These are phyloP conservation scores for Thinopyrum elongatum DNA, from an alignment of 176 grass and related monocot genomes.

Conservation along the genomic window DNA sequence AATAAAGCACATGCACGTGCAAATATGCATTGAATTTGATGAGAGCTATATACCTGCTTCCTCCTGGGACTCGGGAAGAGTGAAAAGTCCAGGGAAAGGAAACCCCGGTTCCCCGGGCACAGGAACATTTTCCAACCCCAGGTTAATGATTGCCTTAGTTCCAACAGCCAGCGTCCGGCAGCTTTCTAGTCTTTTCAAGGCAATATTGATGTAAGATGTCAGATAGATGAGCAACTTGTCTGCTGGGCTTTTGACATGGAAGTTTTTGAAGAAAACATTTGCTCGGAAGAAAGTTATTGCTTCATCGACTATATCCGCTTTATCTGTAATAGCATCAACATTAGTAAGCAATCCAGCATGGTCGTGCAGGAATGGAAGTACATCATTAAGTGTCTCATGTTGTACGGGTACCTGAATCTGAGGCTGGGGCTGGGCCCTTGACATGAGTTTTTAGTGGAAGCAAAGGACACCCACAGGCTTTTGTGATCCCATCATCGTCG, in stretches of 20 bases:
- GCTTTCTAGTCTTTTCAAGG: conserved; percentile 93
- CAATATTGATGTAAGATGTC: conserved; percentile 97
- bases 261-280: conserved; percentile 99
- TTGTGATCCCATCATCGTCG: conserved; percentile 52
- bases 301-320: conserved; percentile 89
- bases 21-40: background rate
- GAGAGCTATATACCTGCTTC: conserved; percentile 67
- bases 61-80: conserved; percentile 62
- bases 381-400: conserved; percentile 7
- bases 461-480: conserved; percentile 90
- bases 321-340: conserved; percentile 54
- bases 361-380: background rate
- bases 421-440: conserved; percentile 78
- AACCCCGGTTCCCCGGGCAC: conserved; percentile 94
- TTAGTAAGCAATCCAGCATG: conserved; percentile 23
- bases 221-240: conserved; percentile 97
- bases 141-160: conserved; percentile 95
- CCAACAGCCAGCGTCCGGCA: conserved; percentile 95
- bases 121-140: conserved; percentile 92
- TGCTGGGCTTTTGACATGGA: conserved; percentile 79
- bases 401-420: conserved; percentile 52
- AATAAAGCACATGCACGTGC: background rate
- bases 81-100: conserved; percentile 95
- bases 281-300: conserved; percentile 99
- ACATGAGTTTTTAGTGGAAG: conserved; percentile 97